A percentile compares a stretch with the other conserved stretches of the same genome.
phyloP scores from a whole-genome alignment of 2,329 filamentous ascomycete genomes.

The Xylariaceae sp. region DNA sequence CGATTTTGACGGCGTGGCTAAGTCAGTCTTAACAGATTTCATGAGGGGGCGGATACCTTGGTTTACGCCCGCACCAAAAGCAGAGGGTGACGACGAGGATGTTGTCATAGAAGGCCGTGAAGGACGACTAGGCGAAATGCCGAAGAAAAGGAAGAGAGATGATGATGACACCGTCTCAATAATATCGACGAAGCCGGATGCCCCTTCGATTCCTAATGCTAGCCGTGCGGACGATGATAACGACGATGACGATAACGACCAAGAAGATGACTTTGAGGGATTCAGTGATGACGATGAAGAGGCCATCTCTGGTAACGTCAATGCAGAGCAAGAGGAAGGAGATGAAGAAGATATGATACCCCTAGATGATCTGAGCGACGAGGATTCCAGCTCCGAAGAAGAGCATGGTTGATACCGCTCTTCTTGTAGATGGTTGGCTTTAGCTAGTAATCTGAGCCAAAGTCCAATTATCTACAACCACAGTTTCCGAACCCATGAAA shows the following conservation, averaged over 20 bases:
- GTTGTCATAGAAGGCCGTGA: constrained; percentile 62
- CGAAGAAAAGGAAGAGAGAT: constrained; percentile 68
- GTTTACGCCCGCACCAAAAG: constrained; percentile 77
- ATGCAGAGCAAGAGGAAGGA: constrained; percentile 4
- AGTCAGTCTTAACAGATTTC: constrained; percentile 96
- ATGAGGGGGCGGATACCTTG: constrained; percentile 92
- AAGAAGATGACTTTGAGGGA: constrained; percentile 36
- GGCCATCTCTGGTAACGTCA: constrained; percentile 31
- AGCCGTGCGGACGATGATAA: constrained; percentile 26
- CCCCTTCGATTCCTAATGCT: constrained; percentile 24
- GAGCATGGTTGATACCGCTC: constrained; percentile 27
- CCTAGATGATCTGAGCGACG: constrained; percentile 34
- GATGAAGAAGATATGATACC: constrained; percentile 46
- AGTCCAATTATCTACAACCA: constrained; percentile 11
- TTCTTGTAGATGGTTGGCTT: constrained; percentile 15
- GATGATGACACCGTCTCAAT: constrained; percentile 40
- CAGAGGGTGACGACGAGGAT: constrained; percentile 48
- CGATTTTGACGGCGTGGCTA: constrained; percentile 90
- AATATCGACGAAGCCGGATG: constrained; percentile 25
- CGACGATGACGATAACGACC: constrained; percentile 38
- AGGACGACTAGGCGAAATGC: constrained; percentile 82
- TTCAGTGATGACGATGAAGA: constrained; percentile 32
- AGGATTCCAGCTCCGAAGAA: constrained; percentile 29
- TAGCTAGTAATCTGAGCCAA: constrained; percentile 14
- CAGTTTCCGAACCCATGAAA: too few relatives aligned